These are phyloP conservation scores for Ilyonectria mors-panacis DNA, from an alignment of 2,329 filamentous ascomycete genomes.

Conservation along the genomic window DNA sequence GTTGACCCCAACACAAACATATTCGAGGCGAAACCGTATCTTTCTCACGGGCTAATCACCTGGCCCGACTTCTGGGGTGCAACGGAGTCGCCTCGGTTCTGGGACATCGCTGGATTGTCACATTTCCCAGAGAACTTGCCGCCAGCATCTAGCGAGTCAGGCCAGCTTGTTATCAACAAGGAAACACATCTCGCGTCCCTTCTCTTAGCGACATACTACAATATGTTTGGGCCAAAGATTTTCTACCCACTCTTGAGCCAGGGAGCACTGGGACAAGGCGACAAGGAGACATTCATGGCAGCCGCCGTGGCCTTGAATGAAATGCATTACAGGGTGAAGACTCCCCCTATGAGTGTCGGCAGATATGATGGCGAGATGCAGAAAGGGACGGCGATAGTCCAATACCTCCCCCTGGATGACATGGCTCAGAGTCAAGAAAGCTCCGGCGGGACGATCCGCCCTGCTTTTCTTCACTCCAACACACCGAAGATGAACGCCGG, in stretches of 20 bases:
- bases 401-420: constrained; percentile 23
- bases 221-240: constrained; percentile 22
- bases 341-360: constrained; percentile 9
- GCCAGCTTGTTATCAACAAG: constrained; percentile 29
- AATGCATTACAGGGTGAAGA: constrained; percentile 24
- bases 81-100: constrained; percentile 28
- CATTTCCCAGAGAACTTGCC: constrained; percentile 21
- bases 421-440: not conserved
- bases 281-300: constrained; percentile 30
- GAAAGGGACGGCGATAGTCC: constrained; percentile 26
- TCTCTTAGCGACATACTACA: constrained; percentile 30
- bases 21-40: constrained; percentile 24
- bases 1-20: constrained; percentile 19
- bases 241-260: constrained; percentile 29
- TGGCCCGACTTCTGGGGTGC: constrained; percentile 30
- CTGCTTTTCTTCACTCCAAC: constrained; percentile 30
- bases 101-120: constrained; percentile 23
- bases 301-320: constrained; percentile 23
- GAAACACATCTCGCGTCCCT: constrained; percentile 19
- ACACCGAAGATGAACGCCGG: constrained; percentile 32
- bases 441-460: not conserved
- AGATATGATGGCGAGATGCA: constrained; percentile 22
- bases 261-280: constrained; percentile 28
- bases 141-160: constrained; percentile 22
- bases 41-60: constrained; percentile 17